Percentiles rank a stretch among this genome's conserved stretches.
These are phyloP conservation scores for Colletotrichum somersetense DNA, from an alignment of 2,329 filamentous ascomycete species.

Conservation along the genomic window DNA sequence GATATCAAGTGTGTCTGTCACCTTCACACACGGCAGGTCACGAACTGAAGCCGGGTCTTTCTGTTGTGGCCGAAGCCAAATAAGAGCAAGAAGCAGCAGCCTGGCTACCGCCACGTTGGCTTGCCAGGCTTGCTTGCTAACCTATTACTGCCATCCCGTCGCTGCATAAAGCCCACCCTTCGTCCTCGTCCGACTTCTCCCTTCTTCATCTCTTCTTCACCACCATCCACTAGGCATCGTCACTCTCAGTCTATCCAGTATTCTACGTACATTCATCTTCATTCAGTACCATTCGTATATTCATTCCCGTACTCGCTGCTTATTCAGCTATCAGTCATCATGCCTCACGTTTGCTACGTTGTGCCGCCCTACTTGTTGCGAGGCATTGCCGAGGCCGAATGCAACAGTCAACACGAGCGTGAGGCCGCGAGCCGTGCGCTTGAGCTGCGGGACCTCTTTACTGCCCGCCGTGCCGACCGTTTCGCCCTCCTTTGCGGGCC, in stretches of 20 bases:
- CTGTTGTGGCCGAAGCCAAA: neutral
- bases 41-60: neutral
- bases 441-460: conserved; percentile 49
- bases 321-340: neutral
- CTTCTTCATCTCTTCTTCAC: too few species aligned
- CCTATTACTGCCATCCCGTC: too few species aligned
- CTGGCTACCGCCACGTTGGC: neutral
- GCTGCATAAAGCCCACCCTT: neutral
- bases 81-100: neutral
- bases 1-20: neutral
- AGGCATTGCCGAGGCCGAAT: conserved; percentile 56
- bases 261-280: too few species aligned
- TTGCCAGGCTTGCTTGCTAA: neutral
- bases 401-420: conserved; percentile 53
- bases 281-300: too few species aligned
- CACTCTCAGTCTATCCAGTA: too few species aligned
- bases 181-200: neutral
- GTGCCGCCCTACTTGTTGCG: conserved; percentile 61
- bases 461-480: conserved; percentile 50
- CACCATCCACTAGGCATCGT: too few species aligned
- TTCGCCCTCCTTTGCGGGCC: conserved; percentile 52
- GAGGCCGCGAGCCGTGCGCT: conserved; percentile 54
- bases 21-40: neutral
- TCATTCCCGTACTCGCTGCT: too few species aligned
- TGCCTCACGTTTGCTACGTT: conserved; percentile 52